Conservation (phyloP, 2,329 filamentous ascomycete species). For the Epicoccum sorghinum region DNA sequence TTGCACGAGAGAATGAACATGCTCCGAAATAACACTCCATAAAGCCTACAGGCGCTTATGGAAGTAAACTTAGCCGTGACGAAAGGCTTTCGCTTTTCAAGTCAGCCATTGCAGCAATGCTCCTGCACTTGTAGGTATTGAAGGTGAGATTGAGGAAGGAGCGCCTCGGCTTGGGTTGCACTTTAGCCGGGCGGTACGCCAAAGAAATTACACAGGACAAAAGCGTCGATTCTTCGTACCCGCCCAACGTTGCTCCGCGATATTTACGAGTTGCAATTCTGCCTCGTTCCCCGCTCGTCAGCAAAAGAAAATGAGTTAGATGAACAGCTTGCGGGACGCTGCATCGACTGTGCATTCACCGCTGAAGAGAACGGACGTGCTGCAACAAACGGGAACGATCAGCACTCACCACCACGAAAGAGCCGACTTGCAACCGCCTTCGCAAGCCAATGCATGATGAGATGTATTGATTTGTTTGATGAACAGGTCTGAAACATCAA, state of each 20-base stretch:
- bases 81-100: not conserved
- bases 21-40: too few relatives aligned
- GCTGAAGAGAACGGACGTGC: not conserved
- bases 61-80: too few relatives aligned
- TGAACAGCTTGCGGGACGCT: not conserved
- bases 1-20: not conserved
- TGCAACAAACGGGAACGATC: slow-evolving; percentile 10
- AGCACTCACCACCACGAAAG: not conserved
- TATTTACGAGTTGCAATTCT: not conserved
- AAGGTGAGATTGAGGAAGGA: not conserved
- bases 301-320: not conserved
- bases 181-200: slow-evolving; percentile 10
- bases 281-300: not conserved
- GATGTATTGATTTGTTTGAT: slow-evolving; percentile 17
- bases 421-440: slow-evolving; percentile 3
- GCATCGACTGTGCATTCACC: not conserved
- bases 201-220: not conserved
- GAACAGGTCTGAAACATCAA: slow-evolving; percentile 12
- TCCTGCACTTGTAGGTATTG: not conserved
- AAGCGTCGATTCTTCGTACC: not conserved
- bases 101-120: not conserved
- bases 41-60: not conserved
- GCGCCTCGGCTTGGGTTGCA: not conserved
- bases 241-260: slow-evolving; percentile 11
- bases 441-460: slow-evolving; percentile 3